Base-by-base conservation (phyloP, 495 filamentous ascomycete genomes). In the Trichodelitschia bisporula region DNA sequence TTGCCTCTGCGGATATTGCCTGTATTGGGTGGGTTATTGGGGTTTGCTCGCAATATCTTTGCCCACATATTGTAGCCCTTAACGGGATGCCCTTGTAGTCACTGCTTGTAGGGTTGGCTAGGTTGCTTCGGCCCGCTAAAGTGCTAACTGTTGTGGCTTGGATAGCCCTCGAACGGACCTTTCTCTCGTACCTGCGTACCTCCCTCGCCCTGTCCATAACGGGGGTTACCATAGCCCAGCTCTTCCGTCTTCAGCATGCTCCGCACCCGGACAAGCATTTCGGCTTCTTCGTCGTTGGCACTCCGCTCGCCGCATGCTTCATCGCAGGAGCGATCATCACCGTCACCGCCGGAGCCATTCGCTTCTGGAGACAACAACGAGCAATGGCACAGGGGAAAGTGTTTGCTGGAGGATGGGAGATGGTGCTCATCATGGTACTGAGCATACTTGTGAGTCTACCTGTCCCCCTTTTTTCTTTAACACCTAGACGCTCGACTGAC, bases 81-180 rank as follows among this genome's bases (percentile, higher is more conserved):
- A n/a, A n/a, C n/a, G n/a, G n/a, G n/a, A n/a, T n/a, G n/a, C n/a
- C n/a, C n/a, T n/a, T n/a, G n/a, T n/a, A n/a, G n/a, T n/a, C n/a
- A n/a, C n/a, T n/a, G n/a, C n/a, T n/a, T n/a, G n/a, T n/a, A n/a
- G n/a, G n/a, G n/a, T n/a, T n/a, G n/a, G n/a, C n/a, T n/a, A n/a
- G n/a, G n/a, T n/a, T n/a, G n/a, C n/a, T n/a, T n/a, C n/a, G n/a
- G n/a, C n/a, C n/a, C n/a, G n/a, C n/a, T n/a, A n/a, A n/a, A n/a
- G n/a, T n/a, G n/a, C n/a, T n/a, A n/a, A n/a, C n/a, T n/a, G n/a
- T n/a, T n/a, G n/a, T n/a, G n/a, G n/a, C n/a, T n/a, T n/a, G n/a
- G n/a, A n/a, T n/a, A 83, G 78, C 77, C 18, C 58, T 79, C 16
- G 74, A 86, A 49, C 57, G 75, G 34, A 86, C 75, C 19, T 84